A percentile compares a stretch with the other conserved stretches of the same genome.
phyloP scores from a whole-genome alignment of 2,329 filamentous ascomycete species.

The Fusarium chlamydosporum region DNA sequence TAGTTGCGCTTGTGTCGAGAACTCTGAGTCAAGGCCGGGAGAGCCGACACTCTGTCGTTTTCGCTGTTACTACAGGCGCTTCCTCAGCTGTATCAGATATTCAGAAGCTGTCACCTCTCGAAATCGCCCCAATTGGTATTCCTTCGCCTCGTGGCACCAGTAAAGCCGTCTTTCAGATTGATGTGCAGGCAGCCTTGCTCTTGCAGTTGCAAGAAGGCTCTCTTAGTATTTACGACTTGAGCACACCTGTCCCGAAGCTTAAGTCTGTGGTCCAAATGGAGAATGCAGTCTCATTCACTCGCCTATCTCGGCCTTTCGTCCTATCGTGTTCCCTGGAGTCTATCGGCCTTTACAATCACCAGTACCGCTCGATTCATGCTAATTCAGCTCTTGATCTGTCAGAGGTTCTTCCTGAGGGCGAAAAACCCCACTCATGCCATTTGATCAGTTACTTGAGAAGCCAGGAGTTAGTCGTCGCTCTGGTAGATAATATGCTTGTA shows the following conservation, averaged over 20 bases:
- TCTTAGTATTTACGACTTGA: constrained; percentile 75
- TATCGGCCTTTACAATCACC: constrained; percentile 76
- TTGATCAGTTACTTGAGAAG: constrained; percentile 75
- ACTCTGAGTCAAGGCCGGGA: constrained; percentile 52
- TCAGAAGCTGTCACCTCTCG: constrained; percentile 58
- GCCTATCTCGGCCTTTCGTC: constrained; percentile 76
- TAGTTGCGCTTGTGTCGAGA: constrained; percentile 67
- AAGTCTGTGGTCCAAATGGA: constrained; percentile 67
- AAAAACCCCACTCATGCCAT: constrained; percentile 57
- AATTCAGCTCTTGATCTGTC: constrained; percentile 62
- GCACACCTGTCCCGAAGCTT: constrained; percentile 71
- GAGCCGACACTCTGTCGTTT: constrained; percentile 53
- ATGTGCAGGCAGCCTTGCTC: constrained; percentile 74
- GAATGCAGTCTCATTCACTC: constrained; percentile 72
- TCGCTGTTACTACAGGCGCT: constrained; percentile 52
- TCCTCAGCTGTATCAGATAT: constrained; percentile 48
- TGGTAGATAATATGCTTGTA: constrained; percentile 74
- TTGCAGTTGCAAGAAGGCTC: constrained; percentile 69
- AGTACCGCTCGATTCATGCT: constrained; percentile 73
- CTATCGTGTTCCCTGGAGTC: constrained; percentile 70
- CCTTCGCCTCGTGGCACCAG: constrained; percentile 36
- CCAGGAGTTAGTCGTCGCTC: constrained; percentile 74
- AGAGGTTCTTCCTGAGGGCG: constrained; percentile 56
- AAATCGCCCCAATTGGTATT: constrained; percentile 57
- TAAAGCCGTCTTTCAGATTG: constrained; percentile 65